Base-by-base conservation (phyloP, 768 basidiomycete genomes). In the Dacryopinax primogenitus region DNA sequence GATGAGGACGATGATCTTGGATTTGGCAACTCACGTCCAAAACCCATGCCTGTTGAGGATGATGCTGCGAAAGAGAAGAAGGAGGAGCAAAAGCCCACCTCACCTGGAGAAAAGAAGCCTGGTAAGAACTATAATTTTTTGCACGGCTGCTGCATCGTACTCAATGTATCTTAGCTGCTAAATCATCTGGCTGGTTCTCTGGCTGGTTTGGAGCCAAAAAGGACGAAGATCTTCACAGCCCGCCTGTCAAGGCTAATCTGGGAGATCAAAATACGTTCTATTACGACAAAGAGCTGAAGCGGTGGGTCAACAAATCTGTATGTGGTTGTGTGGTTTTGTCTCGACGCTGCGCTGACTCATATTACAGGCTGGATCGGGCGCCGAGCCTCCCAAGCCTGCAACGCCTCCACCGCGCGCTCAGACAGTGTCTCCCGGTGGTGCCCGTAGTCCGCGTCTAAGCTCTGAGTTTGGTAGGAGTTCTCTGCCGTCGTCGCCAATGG, bases 291-390 rank as follows among this genome's bases (percentile, higher is more conserved):
- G 92, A 96, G n/a, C 81, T 87, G 66, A 93, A 94, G 74, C 84
- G 88, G 67, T 99, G 96, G 96, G 86, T 99, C 30, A 93, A 96
- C 74, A 94, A 88, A 76, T 92, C 88, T 78, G 92, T 91, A 67
- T 73, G 74, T 69, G 37, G 13, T n/a, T 35, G 41, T 26, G 37
- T 51, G n/a, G 33, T 63, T 26, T 41, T 30, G 11, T n/a, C 7
- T 64, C 16, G 26, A 45, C 23, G 13, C 47, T 7, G 21, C n/a
- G n/a, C 28, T 34, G 34, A 35, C 34, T n/a, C n/a, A 9, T 6
- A 23, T 2, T 35, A 62, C 67, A 67, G 65, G 68, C 47, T 91
- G 89, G 82, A 76, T 67, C 84, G 83, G 37, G 72, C 76, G 82
- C 85, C 15, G 69, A 66, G 69, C 74, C 84, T 36, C 72, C 83